Conservation (phyloP, 495 filamentous ascomycete species). For the Aspergillus asperescens region DNA sequence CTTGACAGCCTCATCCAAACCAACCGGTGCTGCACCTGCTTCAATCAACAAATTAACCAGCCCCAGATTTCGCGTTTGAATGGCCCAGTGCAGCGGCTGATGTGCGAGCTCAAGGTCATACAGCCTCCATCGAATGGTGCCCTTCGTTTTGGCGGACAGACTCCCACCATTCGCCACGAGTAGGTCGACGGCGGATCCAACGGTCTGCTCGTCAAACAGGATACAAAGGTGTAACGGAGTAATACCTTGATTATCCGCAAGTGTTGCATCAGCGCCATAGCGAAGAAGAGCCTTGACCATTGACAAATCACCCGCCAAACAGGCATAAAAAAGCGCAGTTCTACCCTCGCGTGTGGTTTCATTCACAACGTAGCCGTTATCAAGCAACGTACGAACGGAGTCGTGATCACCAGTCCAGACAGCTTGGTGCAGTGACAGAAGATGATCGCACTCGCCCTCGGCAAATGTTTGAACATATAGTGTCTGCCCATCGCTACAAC, state of each 20-base stretch:
- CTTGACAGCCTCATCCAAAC: background rate
- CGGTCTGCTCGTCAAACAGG: background rate
- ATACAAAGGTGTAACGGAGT: background rate
- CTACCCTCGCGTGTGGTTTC: background rate
- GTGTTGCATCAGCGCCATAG: background rate
- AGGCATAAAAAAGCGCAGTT: background rate
- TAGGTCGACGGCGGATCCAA: background rate
- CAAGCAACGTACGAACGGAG: background rate
- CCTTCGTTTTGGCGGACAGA: background rate
- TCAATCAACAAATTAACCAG: background rate
- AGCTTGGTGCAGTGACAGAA: background rate
- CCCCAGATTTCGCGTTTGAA: background rate
- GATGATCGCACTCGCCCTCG: background rate
- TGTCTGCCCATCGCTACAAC: background rate
- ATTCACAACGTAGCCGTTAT: background rate
- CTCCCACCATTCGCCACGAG: background rate
- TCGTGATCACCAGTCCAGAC: background rate
- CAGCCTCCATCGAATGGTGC: background rate
- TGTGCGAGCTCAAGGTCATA: background rate
- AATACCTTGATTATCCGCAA: background rate
- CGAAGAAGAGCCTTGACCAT: background rate
- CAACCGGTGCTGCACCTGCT: background rate
- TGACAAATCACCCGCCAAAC: background rate
- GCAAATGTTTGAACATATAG: background rate
- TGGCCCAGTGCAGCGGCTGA: background rate